Evolutionary conservation across 1,284 basidiomycete genomes (phyloP), one percentile per base, ranked within the genome.

Genomic region (Trichosporon coremiiforme): DNA sequence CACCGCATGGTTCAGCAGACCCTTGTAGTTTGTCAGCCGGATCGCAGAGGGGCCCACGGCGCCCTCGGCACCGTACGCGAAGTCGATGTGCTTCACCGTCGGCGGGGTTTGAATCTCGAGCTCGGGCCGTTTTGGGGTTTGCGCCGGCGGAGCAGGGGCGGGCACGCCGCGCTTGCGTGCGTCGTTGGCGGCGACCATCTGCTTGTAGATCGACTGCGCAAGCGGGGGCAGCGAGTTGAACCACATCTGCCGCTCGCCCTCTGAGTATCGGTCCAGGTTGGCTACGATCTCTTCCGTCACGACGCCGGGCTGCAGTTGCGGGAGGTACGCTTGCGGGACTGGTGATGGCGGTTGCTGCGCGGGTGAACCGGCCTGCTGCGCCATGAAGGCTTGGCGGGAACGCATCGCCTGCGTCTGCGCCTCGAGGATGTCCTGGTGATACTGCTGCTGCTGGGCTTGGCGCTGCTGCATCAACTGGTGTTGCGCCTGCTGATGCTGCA

Each of bases 271-370:
- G 25, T 74, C 70, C 3, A 83, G 73, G 1, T 75, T 77, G 12
- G 78, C 74, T 0, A 82, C 82, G 8, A 83, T 74, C 41, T 82
- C 80, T 55, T 80, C 80, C 2, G 78, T 81, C 15, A 82, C 79
- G 25, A 80, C 74, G 10, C 80, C 79, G 13, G 72, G 76, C 0
- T 80, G 81, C 17, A 83, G 71, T 20, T 79, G 76, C 2, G 79
- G 78, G 12, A 79, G 75, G 70, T 75, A 80, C 6, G 71, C 17
- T 15, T 45, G 68, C 45, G 60, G 41, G 0, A 20, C 45, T 2
- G 29, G 68, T 25, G 55, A 60, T 7, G 65, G 67, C n/a, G 68
- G 64, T 50, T 55, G 63, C 22, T 20, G 47, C 47, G 41, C 65
- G 2, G 65, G 65, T 8, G 41, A 45, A 7, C 17, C 41, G 15